Evolutionary conservation across 225 moss, liverwort and hornwort genomes (phyloP), one percentile per base, ranked within the genome.

Genomic region (Bryoerythrophyllum caledonicum): DNA sequence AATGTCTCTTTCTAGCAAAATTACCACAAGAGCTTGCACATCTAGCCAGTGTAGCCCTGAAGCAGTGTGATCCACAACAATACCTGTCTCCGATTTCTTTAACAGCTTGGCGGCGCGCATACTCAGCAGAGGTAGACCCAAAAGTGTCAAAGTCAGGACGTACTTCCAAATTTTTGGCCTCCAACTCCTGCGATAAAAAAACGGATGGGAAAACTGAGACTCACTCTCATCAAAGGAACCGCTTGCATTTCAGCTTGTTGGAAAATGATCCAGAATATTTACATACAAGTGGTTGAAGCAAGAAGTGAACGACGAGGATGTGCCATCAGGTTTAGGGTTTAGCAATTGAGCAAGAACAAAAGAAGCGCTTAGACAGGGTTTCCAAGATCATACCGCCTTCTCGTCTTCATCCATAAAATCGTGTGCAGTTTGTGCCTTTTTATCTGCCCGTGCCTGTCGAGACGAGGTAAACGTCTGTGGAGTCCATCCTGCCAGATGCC

Each of bases 371-470:
- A 41, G 41, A 59, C 13, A 63, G 37, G 48, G 48, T 59, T 59
- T 67, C 67, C 17, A 51, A 63, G 24, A 63, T 41, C 76, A 71
- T 85, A 95, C 95, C 90, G 86, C 89, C 69, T 90, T 90, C 75
- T 97, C 97, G 70, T 97, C 97, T 68, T 97, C 97, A 66, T 97
- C 97, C 90, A 97, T 83, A 62, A 93, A 94, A 69, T 97, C 97
- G 60, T 83, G 89, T 2, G 91, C 88, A 67, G 85, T 81, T 76
- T 97, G 97, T 13, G 83, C 87, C 76, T 87, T 86, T 72, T 85
- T 85, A 62, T 86, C 84, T 53, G 97, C 90, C 67, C 97, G 90
- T 40, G 82, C 76, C 60, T 79, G 85, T 66, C 97, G 91, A 66
- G 97, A 97, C 17, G 97, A 97, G 24, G 80, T 75, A 77, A 97